Evolutionary conservation across 2,329 filamentous ascomycete species (phyloP), one percentile per base, ranked within the genome.

Genomic region (Neurospora sp.): DNA sequence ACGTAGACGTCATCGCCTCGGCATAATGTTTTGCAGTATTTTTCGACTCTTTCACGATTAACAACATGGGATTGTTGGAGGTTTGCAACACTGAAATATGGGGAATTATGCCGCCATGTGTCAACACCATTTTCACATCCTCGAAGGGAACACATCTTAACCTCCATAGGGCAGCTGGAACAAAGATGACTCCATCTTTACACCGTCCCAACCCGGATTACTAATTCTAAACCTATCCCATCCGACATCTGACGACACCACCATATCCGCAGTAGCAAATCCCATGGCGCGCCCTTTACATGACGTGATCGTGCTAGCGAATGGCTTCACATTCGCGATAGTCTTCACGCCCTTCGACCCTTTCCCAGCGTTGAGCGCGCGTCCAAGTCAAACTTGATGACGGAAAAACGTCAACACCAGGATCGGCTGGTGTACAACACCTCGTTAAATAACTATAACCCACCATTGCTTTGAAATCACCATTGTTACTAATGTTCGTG

Each of bases 281-380:
- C n/a, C 66, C n/a, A 23, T 23, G 38, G 15, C 38, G 66, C 69
- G 69, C 71, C 71, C 68, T 72, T 19, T 36, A 40, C 69, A 72
- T 72, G 71, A 71, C 71, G 71, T 71, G 70, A 67, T 71, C 66
- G 38, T 69, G 70, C 65, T 23, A 68, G 19, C 40, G 69, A 38
- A 69, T 68, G 41, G 66, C 68, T 68, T 62, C 23, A 62, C 12
- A 17, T 62, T 17, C 52, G 15, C 10, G 17, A n/a, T 2, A 8
- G 15, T 41, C 17, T 36, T 36, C 33, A 36, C 33, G 6, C 33
- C 33, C 33, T 36, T 36, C 33, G 33, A 36, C 40, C 23, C 23
- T 3, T 33, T 28, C 46, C 46, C 46, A 57, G 19, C 23, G 2
- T 57, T 57, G 23, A 62, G 23, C 12, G 52, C 52, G 8, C 8